Conservation (phyloP, 2,329 filamentous ascomycete genomes). For the Colletotrichum caudatum region DNA sequence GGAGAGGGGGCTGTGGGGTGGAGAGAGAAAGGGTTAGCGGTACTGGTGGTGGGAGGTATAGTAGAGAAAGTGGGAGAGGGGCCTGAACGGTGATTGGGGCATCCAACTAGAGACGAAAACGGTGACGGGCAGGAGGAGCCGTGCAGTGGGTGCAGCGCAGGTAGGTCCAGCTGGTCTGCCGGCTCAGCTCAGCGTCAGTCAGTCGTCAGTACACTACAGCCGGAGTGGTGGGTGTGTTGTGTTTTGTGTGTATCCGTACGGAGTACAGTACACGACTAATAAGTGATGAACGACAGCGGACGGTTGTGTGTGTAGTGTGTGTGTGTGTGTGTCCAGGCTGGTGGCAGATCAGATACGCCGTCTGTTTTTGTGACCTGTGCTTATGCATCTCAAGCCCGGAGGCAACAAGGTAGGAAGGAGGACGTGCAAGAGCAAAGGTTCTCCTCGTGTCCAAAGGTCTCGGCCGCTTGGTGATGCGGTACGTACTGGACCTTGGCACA, state of each 20-base stretch:
- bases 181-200: background rate
- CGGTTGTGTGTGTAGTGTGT: background rate
- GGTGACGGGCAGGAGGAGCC: background rate
- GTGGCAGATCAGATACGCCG: conserved; percentile 31
- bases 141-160: conserved; percentile 1
- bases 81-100: conserved; percentile 18
- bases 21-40: background rate
- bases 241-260: background rate
- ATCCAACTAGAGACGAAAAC: conserved; percentile 13
- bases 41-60: background rate
- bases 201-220: no score
- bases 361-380: conserved; percentile 28
- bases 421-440: background rate
- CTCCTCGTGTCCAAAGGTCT: background rate
- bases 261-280: conserved; percentile 2
- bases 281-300: conserved; percentile 9
- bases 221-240: background rate
- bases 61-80: conserved; percentile 24
- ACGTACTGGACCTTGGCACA: background rate
- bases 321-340: conserved; percentile 16
- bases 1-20: conserved; percentile 29
- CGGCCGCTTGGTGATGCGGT: background rate
- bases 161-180: conserved; percentile 1
- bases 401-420: background rate
- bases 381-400: conserved; percentile 1